Base-by-base conservation (phyloP, 2,329 filamentous ascomycete genomes). In the Penicillium thymicola region DNA sequence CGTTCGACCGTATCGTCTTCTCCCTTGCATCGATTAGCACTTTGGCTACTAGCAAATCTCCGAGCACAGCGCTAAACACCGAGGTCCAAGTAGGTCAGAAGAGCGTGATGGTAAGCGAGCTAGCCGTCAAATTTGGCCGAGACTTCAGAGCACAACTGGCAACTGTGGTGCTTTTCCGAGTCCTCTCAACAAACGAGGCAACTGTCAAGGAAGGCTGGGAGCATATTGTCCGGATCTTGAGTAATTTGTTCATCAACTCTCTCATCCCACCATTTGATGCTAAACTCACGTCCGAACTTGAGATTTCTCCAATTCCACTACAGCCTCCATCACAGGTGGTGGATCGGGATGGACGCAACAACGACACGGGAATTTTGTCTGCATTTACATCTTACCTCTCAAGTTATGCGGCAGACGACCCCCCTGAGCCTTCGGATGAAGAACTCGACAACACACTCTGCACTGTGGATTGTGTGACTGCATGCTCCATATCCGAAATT, bases 381-480 rank as follows among this genome's bases (percentile, higher is more conserved):
- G 92, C 93, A 1, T 90, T 99, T 67, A 95, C 93, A 0, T 96
- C 90, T 5, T 99, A 97, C 68, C 92, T 99, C 32, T 96, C 92
- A n/a, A 97, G 93, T 72, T 97, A 99, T 72, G 94, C 95, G 41
- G 95, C 94, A 11, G 94, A 97, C 73, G 94, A 99, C 69, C 94
- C 94, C 13, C 94, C 94, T 0, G 94, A 99, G 76, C 94, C 94
- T 2, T 97, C 94, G 1, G 92, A 97, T 62, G 93, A 97, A 71
- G 94, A 99, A 72, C 82, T 99, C 30, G 94, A 99, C 68, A 96
- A 94, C 70, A 97, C 94, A 0, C 79, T 99, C 10, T 94, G 90
- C 70, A 93, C 94, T 0, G 89, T 97, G 3, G 94, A 97, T 71
- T 99, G 93, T 67, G 87, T 99, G 41, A 93, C 90, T 65, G 89